Evolutionary conservation across 768 basidiomycete genomes (phyloP).

Genomic region (Gymnopilus dilepis): DNA sequence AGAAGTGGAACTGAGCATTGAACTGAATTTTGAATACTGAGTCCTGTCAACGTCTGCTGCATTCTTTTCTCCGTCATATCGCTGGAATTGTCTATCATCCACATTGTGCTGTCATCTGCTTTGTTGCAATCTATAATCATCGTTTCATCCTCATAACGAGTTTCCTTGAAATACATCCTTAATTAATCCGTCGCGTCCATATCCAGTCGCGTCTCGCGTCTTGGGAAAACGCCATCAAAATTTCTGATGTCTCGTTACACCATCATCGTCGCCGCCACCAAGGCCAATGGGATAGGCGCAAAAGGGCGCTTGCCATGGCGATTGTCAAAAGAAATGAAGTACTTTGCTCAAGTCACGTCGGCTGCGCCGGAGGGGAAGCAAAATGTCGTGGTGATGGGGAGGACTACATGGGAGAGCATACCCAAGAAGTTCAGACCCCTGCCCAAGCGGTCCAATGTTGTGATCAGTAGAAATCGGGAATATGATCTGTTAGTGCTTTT

Average conservation of each 20-base stretch:
- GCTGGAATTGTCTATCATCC: constrained; percentile 8
- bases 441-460: constrained; percentile 73
- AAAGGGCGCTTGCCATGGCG: constrained; percentile 85
- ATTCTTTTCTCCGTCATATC: constrained; percentile 3
- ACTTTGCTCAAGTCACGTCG: constrained; percentile 85
- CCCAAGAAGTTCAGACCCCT: constrained; percentile 85
- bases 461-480: constrained; percentile 65
- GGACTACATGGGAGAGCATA: constrained; percentile 98
- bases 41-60: constrained; percentile 9
- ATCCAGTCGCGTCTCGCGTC: not conserved
- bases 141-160: constrained; percentile 8
- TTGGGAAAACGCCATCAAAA: not conserved
- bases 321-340: constrained; percentile 86
- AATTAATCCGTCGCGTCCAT: too few species aligned
- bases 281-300: constrained; percentile 85
- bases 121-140: constrained; percentile 15
- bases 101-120: constrained; percentile 17
- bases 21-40: too few species aligned
- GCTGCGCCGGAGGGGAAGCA: constrained; percentile 53
- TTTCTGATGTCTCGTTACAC: constrained; percentile 70
- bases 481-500: constrained; percentile 63
- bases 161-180: not conserved
- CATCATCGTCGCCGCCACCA: constrained; percentile 93
- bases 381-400: constrained; percentile 93
- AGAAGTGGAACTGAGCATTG: constrained; percentile 63